phyloP scores from a whole-genome alignment of 768 basidiomycete genomes.

The Tulasnella sp. region DNA sequence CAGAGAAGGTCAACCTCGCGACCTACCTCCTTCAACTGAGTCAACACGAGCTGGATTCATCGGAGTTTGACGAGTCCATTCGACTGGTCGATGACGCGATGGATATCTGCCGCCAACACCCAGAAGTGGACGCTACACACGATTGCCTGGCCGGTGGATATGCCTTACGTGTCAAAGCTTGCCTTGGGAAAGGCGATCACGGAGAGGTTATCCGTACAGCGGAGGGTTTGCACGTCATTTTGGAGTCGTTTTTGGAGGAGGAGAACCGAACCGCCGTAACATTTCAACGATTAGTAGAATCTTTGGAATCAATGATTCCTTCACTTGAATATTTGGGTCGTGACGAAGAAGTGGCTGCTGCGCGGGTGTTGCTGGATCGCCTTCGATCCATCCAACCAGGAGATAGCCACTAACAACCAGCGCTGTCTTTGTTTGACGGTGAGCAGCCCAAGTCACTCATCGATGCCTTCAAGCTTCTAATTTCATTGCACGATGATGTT shows the following conservation, averaged over 20 bases:
- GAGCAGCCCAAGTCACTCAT: background rate
- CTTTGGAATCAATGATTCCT: slow-evolving; percentile 4
- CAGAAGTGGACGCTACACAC: background rate
- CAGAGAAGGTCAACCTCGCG: slow-evolving; percentile 5
- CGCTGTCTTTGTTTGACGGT: background rate
- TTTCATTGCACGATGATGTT: background rate
- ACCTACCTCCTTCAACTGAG: background rate
- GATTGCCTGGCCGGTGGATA: slow-evolving; percentile 6
- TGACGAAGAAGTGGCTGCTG: background rate
- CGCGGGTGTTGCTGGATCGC: background rate
- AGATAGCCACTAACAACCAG: background rate
- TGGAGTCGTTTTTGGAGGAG: slow-evolving; percentile 9
- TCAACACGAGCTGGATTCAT: background rate
- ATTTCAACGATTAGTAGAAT: background rate
- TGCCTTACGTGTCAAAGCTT: background rate
- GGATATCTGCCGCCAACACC: background rate
- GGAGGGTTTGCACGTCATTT: slow-evolving; percentile 3
- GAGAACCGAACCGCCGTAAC: background rate
- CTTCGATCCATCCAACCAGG: background rate
- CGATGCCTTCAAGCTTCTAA: background rate
- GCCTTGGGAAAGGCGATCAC: background rate
- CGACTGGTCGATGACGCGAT: background rate
- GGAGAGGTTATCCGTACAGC: slow-evolving; percentile 2
- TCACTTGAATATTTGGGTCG: slow-evolving; percentile 3
- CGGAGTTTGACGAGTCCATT: background rate